Percentiles rank a stretch among this genome's conserved stretches.
phyloP scores from a whole-genome alignment of 345 rosid species.

The Populus deltoides region DNA sequence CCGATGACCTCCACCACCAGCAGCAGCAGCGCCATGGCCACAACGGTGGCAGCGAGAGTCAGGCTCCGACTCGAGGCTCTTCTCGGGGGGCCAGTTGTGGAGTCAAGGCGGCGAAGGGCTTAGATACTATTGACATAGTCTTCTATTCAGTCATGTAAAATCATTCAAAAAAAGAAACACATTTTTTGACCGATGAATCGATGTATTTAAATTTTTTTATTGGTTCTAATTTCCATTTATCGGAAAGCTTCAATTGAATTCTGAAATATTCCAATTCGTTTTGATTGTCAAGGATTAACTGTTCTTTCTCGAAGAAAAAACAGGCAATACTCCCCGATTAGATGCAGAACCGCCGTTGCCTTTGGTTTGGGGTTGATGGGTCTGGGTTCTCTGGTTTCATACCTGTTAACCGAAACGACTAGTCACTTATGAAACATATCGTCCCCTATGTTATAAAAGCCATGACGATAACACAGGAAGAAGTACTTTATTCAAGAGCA shows the following conservation, averaged over 20 bases:
- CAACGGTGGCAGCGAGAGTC: background rate
- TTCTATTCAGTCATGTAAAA: constrained; percentile 25
- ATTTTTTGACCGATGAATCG: background rate
- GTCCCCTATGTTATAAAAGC: no score
- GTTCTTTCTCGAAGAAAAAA: background rate
- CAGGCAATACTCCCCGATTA: no score
- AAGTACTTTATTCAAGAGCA: no score
- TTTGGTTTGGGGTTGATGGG: no score
- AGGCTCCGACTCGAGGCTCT: constrained; percentile 2
- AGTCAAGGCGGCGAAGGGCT: constrained; percentile 17
- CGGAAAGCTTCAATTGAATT: background rate
- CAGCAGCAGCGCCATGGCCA: background rate
- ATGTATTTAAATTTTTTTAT: background rate
- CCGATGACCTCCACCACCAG: constrained; percentile 22
- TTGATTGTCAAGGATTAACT: background rate
- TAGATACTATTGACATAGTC: constrained; percentile 19
- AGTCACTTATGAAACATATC: no score
- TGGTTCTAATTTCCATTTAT: background rate
- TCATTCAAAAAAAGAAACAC: background rate
- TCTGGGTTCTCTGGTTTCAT: no score
- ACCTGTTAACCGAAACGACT: no score
- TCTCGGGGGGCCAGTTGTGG: background rate
- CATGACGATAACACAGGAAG: no score
- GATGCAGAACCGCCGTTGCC: no score
- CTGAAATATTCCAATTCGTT: background rate